phyloP scores from a whole-genome alignment of 2,329 filamentous ascomycete genomes.

The Cytospora piceae region DNA sequence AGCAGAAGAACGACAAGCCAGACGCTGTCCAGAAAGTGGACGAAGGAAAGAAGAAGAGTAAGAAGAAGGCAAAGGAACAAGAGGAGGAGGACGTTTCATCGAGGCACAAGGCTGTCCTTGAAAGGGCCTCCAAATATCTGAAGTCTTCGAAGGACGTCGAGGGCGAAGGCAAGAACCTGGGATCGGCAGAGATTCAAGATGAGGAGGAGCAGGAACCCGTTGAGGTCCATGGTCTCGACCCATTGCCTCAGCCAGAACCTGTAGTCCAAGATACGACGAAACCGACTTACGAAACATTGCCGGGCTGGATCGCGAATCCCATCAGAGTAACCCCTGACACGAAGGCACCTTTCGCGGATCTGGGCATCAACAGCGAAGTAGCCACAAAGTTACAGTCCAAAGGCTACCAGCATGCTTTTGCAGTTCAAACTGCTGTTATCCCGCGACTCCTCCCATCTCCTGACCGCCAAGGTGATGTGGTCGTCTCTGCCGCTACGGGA shows the following conservation, averaged over 20 bases:
- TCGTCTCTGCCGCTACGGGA: constrained; percentile 90
- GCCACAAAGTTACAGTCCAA: constrained; percentile 67
- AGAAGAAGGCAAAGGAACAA: constrained; percentile 31
- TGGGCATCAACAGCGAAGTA: constrained; percentile 66
- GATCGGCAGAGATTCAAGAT: constrained; percentile 35
- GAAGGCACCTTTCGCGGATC: constrained; percentile 61
- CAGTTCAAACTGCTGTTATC: constrained; percentile 78
- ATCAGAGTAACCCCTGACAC: constrained; percentile 67
- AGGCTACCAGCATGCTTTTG: constrained; percentile 72
- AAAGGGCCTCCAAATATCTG: constrained; percentile 36
- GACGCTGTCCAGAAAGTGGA: not conserved
- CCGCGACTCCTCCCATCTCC: constrained; percentile 75
- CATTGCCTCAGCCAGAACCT: constrained; percentile 77
- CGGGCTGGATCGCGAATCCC: constrained; percentile 78
- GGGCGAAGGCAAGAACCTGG: constrained; percentile 39
- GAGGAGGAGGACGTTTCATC: constrained; percentile 16
- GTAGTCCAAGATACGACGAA: constrained; percentile 59
- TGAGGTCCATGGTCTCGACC: constrained; percentile 70
- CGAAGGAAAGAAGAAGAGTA: not conserved
- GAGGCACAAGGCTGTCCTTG: constrained; percentile 40
- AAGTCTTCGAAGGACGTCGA: constrained; percentile 38
- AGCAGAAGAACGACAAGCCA: too few species aligned
- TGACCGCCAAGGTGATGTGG: constrained; percentile 73
- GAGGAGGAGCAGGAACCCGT: constrained; percentile 39
- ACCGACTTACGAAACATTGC: constrained; percentile 77